Evolutionary conservation across 208 protist species (phyloP), one percentile per base, ranked within the genome.

Genomic region (Herpetomonas tarakana): DNA sequence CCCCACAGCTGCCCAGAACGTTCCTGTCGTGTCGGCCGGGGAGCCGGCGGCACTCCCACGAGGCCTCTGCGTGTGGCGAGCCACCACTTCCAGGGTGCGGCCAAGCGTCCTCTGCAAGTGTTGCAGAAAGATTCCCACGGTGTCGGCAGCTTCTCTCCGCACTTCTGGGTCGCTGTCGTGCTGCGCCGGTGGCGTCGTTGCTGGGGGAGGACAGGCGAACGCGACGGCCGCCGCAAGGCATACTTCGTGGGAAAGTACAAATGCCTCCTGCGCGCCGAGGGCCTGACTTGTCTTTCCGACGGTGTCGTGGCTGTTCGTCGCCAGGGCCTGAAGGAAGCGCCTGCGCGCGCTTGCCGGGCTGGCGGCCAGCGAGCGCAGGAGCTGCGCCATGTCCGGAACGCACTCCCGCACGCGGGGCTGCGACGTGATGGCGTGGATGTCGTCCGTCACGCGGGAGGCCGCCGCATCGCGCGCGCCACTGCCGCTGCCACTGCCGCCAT

Each of bases 341-440:
- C 31, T 30, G 19, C 62, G 53, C 21, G 56, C 29, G 14, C 31
- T 52, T 11, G 31, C 22, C 12, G 63, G 52, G 22, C 77, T 50
- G n/a, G 19, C 35, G 44, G 62, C 55, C 51, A 83, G 54, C 26
- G 83, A 61, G 6, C 51, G 12, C 45, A 92, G 60, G 46, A 89
- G 55, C 30, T 76, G 65, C 3, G 54, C 56, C 35, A 81, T 79
- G 41, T 66, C 28, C 0, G 78, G 73, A 44, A 84, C 52, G 58
- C 69, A 81, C 46, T 62, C 73, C 19, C 60, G 57, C 35, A 84
- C 25, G 39, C 62, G 74, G 19, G 50, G 72, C 56, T 65, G 75
- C n/a, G 64, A 71, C 12, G 45, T 62, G 56, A 31, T 57, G 35
- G 35, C 35, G 14, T 14, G 6, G 35, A 41, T 6, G 9, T 41